These are phyloP conservation scores for Protomyces arabidopsidicola DNA, from an alignment of 1,139 yeast genomes.

Conservation along the genomic window DNA sequence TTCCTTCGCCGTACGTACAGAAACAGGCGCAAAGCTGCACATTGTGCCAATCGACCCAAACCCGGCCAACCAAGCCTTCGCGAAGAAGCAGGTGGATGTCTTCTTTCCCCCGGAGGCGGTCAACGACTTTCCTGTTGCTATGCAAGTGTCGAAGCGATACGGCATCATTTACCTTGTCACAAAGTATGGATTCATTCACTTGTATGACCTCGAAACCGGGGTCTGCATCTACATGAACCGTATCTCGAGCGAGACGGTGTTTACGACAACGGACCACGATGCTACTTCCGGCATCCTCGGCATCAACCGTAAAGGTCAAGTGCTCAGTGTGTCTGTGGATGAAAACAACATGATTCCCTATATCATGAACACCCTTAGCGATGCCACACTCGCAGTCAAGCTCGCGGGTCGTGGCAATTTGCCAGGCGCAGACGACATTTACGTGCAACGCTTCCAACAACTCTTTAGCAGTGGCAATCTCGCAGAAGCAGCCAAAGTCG, in stretches of 20 bases:
- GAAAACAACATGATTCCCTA: constrained; percentile 84
- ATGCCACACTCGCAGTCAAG: constrained; percentile 79
- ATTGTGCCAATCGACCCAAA: constrained; percentile 95
- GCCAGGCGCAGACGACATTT: constrained; percentile 93
- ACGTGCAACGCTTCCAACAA: constrained; percentile 85
- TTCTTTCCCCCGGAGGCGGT: constrained; percentile 96
- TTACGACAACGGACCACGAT: constrained; percentile 77
- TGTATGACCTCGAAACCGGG: constrained; percentile 91
- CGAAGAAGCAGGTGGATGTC: constrained; percentile 84
- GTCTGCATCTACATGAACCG: constrained; percentile 91
- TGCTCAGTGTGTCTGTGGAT: constrained; percentile 83
- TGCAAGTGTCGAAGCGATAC: constrained; percentile 77
- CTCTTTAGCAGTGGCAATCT: constrained; percentile 81
- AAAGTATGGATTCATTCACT: constrained; percentile 92
- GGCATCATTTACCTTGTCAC: constrained; percentile 88
- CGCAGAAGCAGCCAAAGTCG: constrained; percentile 89
- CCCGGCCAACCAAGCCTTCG: constrained; percentile 74
- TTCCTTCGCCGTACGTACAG: constrained; percentile 78
- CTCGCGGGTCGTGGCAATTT: constrained; percentile 93
- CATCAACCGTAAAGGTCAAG: constrained; percentile 93
- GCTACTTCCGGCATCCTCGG: constrained; percentile 80
- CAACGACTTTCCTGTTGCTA: constrained; percentile 93
- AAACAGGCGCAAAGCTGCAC: constrained; percentile 82
- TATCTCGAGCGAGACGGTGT: constrained; percentile 93
- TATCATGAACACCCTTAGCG: constrained; percentile 77